Base-by-base conservation (phyloP, 345 rosid species). In the Populus ilicifolia region DNA sequence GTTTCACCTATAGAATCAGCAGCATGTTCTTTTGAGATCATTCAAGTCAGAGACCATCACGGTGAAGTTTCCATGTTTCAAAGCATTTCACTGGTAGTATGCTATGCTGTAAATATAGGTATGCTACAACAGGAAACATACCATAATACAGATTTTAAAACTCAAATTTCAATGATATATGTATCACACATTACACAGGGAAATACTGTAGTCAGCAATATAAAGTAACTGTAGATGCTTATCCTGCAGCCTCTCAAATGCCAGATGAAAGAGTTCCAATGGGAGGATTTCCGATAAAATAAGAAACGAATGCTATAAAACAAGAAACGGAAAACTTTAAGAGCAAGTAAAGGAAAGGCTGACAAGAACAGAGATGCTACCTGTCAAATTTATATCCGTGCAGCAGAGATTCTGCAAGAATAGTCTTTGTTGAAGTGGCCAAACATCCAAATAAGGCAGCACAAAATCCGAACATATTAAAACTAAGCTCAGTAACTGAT, bases 361-460 rank as follows among this genome's bases (percentile, higher is more conserved):
- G 39, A 29, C 12, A 63, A 54, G 36, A 73, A 61, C 20, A 18
- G 14, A 52, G 11, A 67, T 23, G 61, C 67, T 84, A 96, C 99
- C 99, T 96, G 84, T 96, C 99, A 84, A 96, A 96, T 82, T 96
- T 96, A 92, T 96, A 96, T 17, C 99, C 93, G 77, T 96, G 99
- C 70, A 96, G 87, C 72, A 96, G 89, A 81, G 99, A 96, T 72
- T 96, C 99, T 7, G 99, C 99, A 20, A 96, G 93, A 81, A 96
- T 96, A 17, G 99, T 96, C 89, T 96, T 96, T n/a, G 98, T 96
- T 35, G 99, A 96, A 87, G 99, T 96, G 79, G 99, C 99, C 76
- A 96, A 87, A 84, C 99, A 96, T 62, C 99, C 99, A 89, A 96
- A 88, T 78, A 96, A 64, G 44, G 99, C 99, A 77, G 99, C 99